Base-by-base conservation (phyloP, 306 rosid species). In the Begonia peltatifolia region DNA sequence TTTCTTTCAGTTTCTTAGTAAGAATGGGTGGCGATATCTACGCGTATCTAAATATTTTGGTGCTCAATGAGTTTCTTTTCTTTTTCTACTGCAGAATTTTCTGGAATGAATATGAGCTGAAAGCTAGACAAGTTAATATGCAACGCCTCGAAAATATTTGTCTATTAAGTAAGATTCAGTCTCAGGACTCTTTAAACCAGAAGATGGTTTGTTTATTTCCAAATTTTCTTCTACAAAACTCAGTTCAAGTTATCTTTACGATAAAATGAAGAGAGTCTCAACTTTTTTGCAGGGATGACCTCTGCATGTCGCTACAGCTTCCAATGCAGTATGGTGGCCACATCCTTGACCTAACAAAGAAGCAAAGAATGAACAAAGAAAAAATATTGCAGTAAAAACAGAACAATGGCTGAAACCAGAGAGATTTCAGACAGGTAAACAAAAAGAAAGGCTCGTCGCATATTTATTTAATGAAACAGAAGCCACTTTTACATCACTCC, bases 281-380 rank as follows among this genome's bases (percentile, higher is more conserved):
- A 73, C 82, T 77, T 10, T 44, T 44, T 72, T 71, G 87, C 83
- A 70, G 70, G 70, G 68, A 73, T 51, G 74, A 70, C 70, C 69
- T 72, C 76, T 70, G 68, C 79, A 30, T 69, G 79, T 42, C 74
- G 70, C 82, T 89, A 83, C 71, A 85, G 95, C 92, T 90, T 90
- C 97, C 97, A 83, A 61, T 90, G 97, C 73, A 90, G 92, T 64
- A 85, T 78, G 35, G 97, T 80, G 69, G 97, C 95, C 94, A 85
- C 95, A 65, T 85, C 94, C 76, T 89, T 89, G 53, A 85, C 95
- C 97, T 90, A 89, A 76, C 69, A 77, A 76, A 61, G 55, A 68
- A 63, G 66, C 68, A 72, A 58, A 57, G 14, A 30, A 38, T 42
- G 50, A 72, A 67, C n/a, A 60, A 56, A 47, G 46, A 63, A 42